Base-by-base conservation (phyloP, 352 stramenopile genomes). In the Pythium periplocum region DNA sequence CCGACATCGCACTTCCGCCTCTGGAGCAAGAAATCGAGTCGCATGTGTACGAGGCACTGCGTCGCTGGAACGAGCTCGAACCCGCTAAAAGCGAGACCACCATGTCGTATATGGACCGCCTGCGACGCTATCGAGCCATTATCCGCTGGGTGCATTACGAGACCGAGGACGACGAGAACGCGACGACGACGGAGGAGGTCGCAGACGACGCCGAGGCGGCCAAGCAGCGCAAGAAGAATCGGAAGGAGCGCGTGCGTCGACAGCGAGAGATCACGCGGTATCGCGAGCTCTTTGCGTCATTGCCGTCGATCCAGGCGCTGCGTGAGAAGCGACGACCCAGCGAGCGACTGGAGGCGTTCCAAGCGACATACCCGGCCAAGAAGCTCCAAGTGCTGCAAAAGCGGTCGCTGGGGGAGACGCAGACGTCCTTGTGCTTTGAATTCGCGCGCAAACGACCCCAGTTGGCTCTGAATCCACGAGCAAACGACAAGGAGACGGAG, bases 101-200 rank as follows among this genome's bases (percentile, higher is more conserved):
- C 34, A 61, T 88, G 61, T 39, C 63, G 7, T 87, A 87, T 55
- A 54, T 68, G 11, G 74, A 89, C 48, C 68, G 78, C 36, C 48
- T 87, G 8, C 71, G 71, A 42, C 77, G 76, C 44, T 86, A 88
- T 53, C 78, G 80, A 11, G 64, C 69, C 4, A 71, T 87, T 26
- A 74, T 72, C 59, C 64, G 64, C 38, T 64, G 79, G 48, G 50
- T 76, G 12, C 48, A 87, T 31, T 83, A 89, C 42, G 26, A 68
- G 36, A 68, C 73, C 49, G 53, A 62, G 8, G 50, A 68, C 32
- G 47, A 35, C 33, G 56, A n/a, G 43, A 55, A 55, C 31, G 30
- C 33, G 7, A 50, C 0, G 52, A 62, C 39, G 48, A 42, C 7
- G 50, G 61, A 38, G 59, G 65, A 44, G 38, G 46, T 31, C 10